Evolutionary conservation across 2,329 filamentous ascomycete genomes (phyloP), one percentile per base, ranked within the genome.

Genomic region (Penicillium sp.): DNA sequence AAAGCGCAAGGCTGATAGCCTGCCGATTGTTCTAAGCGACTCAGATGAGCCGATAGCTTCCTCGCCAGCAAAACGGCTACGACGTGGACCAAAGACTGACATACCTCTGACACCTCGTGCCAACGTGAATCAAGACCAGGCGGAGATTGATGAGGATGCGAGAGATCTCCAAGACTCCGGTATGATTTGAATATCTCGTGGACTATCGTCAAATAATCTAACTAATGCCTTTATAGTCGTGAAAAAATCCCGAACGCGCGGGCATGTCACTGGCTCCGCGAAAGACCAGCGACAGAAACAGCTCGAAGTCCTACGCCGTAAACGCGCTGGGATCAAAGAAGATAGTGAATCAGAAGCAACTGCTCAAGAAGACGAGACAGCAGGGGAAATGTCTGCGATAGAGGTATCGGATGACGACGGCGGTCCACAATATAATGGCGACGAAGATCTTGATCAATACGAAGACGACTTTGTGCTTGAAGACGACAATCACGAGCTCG

Each of bases 391-490:
- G 4, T 26, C 18, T 9, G 51, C 54, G 31, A 51, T 51, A 21
- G 40, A 53, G 39, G 46, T 39, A 14, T 48, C 59, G 21, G 45
- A 59, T 9, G 64, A 62, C 31, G 61, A 73, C 23, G 73, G 70
- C 51, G 69, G 74, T 16, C 55, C 64, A 16, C 69, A 71, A 54
- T 65, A 67, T 3, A 53, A 63, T 9, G 57, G 60, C n/a, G 50
- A 69, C 16, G 49, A 70, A 63, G 75, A 80, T 34, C 74, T 81
- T n/a, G 79, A 83, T 47, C 74, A 79, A 8, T 81, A 86, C 23
- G 83, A 86, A 26, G 81, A 84, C 2, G 83, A 84, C 55, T 91
- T 91, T 57, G 80, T 92, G 18, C 77, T 81, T 1, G 77, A 88
- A 42, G 84, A 88, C 21, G 86, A 85, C 14, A 80, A 85, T 5